These are phyloP conservation scores for Discostella stelligeroides DNA, from an alignment of 108 stramenopile genomes.

Conservation along the genomic window DNA sequence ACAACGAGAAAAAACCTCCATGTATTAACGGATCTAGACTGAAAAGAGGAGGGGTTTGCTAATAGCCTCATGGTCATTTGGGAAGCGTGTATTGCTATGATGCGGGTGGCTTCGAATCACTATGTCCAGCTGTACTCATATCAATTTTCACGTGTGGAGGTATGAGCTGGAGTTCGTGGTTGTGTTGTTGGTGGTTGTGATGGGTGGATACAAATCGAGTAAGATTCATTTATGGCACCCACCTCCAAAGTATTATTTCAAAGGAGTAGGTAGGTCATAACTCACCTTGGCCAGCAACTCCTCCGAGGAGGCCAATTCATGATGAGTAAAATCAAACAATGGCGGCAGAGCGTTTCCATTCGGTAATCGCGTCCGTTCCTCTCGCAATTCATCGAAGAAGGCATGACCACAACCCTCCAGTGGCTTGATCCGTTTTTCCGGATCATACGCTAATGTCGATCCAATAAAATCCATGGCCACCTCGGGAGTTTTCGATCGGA, in stretches of 20 bases:
- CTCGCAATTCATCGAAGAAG: slow-evolving; percentile 95
- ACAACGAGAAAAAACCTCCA: too few species aligned
- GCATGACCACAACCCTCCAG: slow-evolving; percentile 93
- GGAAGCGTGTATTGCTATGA: not conserved
- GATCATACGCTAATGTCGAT: slow-evolving; percentile 91
- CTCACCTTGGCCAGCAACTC: slow-evolving; percentile 70
- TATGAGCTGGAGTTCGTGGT: slow-evolving; percentile 6
- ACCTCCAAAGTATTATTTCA: not conserved
- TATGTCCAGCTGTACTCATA: not conserved
- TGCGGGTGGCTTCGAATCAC: not conserved
- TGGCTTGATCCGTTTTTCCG: slow-evolving; percentile 82
- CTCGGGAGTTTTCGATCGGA: slow-evolving; percentile 90
- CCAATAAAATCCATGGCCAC: slow-evolving; percentile 94
- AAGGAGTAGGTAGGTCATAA: too few species aligned
- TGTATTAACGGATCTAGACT: not conserved
- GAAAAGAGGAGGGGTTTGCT: not conserved
- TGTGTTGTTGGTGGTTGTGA: not conserved
- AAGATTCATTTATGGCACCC: not conserved
- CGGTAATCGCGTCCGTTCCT: slow-evolving; percentile 71
- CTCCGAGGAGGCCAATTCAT: slow-evolving; percentile 64
- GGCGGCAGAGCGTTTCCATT: slow-evolving; percentile 82
- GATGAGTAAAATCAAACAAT: slow-evolving; percentile 90
- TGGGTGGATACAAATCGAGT: not conserved
- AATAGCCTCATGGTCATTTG: not conserved
- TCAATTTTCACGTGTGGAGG: slow-evolving; percentile 35